Evolutionary conservation across 192 early-diverging fungal genomes (phyloP), one percentile per base, ranked within the genome.

Genomic region (Backusella tuberculispora): DNA sequence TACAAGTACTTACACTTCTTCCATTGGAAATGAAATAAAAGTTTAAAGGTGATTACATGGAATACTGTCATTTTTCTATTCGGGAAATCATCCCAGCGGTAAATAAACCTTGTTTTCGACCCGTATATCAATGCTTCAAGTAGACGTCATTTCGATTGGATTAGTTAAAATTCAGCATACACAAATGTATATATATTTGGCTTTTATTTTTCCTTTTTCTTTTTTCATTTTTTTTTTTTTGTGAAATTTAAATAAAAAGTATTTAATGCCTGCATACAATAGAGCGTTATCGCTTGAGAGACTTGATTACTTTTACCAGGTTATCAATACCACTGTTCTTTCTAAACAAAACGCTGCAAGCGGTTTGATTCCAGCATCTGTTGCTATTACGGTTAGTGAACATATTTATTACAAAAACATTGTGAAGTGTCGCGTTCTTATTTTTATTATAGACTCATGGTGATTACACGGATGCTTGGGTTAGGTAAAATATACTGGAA

Each of bases 401-500:
- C 9, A 68, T 34, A 56, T 15, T 15, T 66, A 44, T 40, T 12
- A 65, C 5, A 37, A 12, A 38, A 43, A 43, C 7, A 24, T 14
- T 12, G 37, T 69, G 14, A 34, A 53, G 45, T 19, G 29, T 26
- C 15, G n/a, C 63, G 13, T 43, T 38, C 73, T 47, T 67, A 66
- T 29, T 46, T 37, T 12, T 12, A 9, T 26, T 14, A 78, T 71
- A 82, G 81, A 91, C 88, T 2, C 95, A 96, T 76, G 95, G 95
- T 37, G 90, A 96, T 82, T 94, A 94, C 76, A 83, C 89, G n/a
- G 95, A 95, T 87, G 93, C 95, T 41, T 95, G 93, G 95, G 94
- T 96, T 67, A 80, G 92, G 91, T 92, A 86, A 73, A 81, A 68
- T 29, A n/a, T 34, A 56, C 8, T 60, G 26, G 13, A 60, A 60